Evolutionary conservation across 192 early-diverging fungal genomes (phyloP), one percentile per base, ranked within the genome.

Genomic region (Chytriomyces sp.): DNA sequence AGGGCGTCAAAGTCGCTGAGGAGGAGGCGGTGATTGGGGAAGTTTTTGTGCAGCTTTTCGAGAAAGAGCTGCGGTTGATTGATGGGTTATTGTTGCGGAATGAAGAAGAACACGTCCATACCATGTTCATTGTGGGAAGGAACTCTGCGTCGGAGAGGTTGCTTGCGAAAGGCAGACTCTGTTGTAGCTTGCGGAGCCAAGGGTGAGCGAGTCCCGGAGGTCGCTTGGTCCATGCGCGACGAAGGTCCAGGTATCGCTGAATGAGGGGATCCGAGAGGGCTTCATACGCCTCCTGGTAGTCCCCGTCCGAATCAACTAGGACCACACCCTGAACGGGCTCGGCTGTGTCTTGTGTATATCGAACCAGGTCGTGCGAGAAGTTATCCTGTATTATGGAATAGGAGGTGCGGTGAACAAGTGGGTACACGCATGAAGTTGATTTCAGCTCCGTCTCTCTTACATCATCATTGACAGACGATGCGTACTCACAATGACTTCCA

Each of bases 311-410:
- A 68, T 94, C 90, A 28, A 89, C 89, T 19, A 90, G 83, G 32
- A 98, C 95, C 39, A 95, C 65, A 8, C 88, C 94, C 75, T 96
- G 93, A 19, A 86, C 79, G 4, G 95, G 91, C 41, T 86, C 87
- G 17, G 86, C 86, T 1, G 89, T 90, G 0, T 84, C 81, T 39
- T 78, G 75, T 64, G 94, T 90, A 75, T 96, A 96, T 14, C 97
- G 89, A 55, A 99, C 89, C 38, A 98, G 70, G 74, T 99, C 97
- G 72, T 99, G 97, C 5, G 97, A 87, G 78, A 99, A 93, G 71
- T 99, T 99, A 80, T 99, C 97, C 91, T 92, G 31, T 49, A n/a
- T n/a, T 33, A 28, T 62, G 41, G 82, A 59, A 41, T 39, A 14
- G 74, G 38, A 69, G 19, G 59, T 32, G 70, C 7, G 22, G 52